Conservation (phyloP, 768 basidiomycete species). For the Cystobasidium ongulense region DNA sequence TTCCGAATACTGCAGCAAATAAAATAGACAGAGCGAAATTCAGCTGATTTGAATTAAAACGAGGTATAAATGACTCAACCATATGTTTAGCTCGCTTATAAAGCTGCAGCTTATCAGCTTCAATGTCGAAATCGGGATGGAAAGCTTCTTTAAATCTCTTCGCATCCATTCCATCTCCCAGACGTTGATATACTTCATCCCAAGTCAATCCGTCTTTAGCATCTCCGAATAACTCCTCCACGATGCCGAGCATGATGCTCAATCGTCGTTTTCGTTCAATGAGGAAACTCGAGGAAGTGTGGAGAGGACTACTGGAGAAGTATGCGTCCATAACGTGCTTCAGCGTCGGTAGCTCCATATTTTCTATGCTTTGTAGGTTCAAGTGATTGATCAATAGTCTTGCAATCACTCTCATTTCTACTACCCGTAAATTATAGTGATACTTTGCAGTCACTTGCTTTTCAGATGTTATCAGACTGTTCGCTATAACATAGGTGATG, state of each 20-base stretch:
- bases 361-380: conserved; percentile 36
- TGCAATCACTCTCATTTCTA: conserved; percentile 78
- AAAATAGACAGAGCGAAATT: not conserved
- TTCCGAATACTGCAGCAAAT: conserved; percentile 53
- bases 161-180: conserved; percentile 51
- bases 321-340: conserved; percentile 37
- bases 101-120: conserved; percentile 55
- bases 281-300: conserved; percentile 21
- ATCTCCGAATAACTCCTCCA: conserved; percentile 48
- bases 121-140: conserved; percentile 34
- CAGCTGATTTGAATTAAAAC: not conserved
- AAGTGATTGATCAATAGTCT: conserved; percentile 61
- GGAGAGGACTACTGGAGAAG: conserved; percentile 29
- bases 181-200: conserved; percentile 46
- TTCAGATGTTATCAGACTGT: conserved; percentile 72
- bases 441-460: conserved; percentile 67
- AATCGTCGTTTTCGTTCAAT: conserved; percentile 16
- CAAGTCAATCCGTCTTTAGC: conserved; percentile 48
- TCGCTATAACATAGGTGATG: conserved; percentile 63
- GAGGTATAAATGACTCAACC: conserved; percentile 28
- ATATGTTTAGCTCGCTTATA: conserved; percentile 77
- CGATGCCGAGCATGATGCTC: conserved; percentile 37
- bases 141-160: conserved; percentile 50
- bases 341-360: conserved; percentile 32
- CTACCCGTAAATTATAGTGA: conserved; percentile 71